Percentiles rank a stretch among this genome's conserved stretches.
Evolutionary conservation across 2,329 filamentous ascomycete genomes (phyloP).

Genomic region (Hymenoscyphus infarciens): DNA sequence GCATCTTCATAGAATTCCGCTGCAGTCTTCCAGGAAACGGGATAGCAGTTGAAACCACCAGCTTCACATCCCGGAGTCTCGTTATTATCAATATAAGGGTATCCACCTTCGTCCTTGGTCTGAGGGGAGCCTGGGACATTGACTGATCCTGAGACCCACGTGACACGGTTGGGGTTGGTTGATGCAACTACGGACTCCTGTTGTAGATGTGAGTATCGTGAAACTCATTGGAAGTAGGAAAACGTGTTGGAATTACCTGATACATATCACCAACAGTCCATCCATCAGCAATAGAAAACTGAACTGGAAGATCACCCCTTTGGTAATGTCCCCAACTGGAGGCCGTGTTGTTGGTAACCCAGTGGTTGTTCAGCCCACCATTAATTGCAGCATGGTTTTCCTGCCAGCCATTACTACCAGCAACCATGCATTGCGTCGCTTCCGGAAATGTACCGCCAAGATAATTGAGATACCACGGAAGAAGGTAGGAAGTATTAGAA

Average conservation of each 20-base stretch:
- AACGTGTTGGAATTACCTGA: slow-evolving; percentile 34
- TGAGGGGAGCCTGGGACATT: slow-evolving; percentile 44
- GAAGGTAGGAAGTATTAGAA: slow-evolving; percentile 41
- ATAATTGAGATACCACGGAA: slow-evolving; percentile 55
- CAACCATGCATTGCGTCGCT: slow-evolving; percentile 52
- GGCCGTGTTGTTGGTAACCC: slow-evolving; percentile 50
- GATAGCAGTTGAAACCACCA: slow-evolving; percentile 43
- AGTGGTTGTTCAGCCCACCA: slow-evolving; percentile 42
- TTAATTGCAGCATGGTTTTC: slow-evolving; percentile 10
- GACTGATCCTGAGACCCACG: slow-evolving; percentile 43
- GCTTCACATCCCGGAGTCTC: slow-evolving; percentile 44
- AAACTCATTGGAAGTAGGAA: too few species aligned
- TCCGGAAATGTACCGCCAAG: slow-evolving; percentile 47
- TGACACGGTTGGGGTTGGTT: slow-evolving; percentile 44
- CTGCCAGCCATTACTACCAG: slow-evolving; percentile 35
- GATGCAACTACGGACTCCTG: slow-evolving; percentile 44
- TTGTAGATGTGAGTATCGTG: not conserved
- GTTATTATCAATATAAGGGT: slow-evolving; percentile 43
- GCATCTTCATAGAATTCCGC: slow-evolving; percentile 43
- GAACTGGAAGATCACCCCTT: slow-evolving; percentile 47
- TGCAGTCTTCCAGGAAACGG: slow-evolving; percentile 45
- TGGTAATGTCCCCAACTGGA: slow-evolving; percentile 49
- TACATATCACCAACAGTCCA: slow-evolving; percentile 47
- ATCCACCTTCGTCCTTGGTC: slow-evolving; percentile 39
- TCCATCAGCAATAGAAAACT: slow-evolving; percentile 50